Evolutionary conservation across 352 stramenopile genomes (phyloP).

Genomic region (Pythium vanterpoolii): DNA sequence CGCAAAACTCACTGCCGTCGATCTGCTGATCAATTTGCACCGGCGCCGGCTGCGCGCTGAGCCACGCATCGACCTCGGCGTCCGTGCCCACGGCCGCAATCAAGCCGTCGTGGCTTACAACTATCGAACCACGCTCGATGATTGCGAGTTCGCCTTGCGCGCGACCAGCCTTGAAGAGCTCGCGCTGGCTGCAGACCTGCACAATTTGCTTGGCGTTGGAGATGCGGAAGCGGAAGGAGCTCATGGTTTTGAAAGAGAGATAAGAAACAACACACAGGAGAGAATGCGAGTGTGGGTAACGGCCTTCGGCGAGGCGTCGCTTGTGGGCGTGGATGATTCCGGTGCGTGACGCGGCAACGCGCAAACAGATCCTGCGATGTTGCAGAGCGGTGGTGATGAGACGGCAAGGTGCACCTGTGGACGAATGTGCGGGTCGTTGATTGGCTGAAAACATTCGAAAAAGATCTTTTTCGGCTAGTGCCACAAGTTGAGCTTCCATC

Average conservation of each 20-base stretch:
- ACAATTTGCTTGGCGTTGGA: slow-evolving; percentile 64
- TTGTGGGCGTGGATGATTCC: slow-evolving; percentile 4
- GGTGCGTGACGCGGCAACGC: not conserved
- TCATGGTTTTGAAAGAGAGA: slow-evolving; percentile 36
- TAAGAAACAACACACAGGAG: not conserved
- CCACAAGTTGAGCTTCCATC: slow-evolving; percentile 20
- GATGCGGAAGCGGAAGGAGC: slow-evolving; percentile 68
- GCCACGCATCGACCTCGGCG: slow-evolving; percentile 53
- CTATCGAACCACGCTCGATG: slow-evolving; percentile 51
- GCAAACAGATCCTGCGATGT: not conserved
- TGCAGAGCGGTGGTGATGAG: slow-evolving; percentile 15
- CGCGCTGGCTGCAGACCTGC: slow-evolving; percentile 60
- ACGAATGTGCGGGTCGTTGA: slow-evolving; percentile 6
- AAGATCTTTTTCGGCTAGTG: slow-evolving; percentile 20
- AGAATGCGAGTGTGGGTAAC: not conserved
- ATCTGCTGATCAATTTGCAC: slow-evolving; percentile 72
- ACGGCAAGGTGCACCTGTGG: slow-evolving; percentile 13
- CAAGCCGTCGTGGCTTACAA: slow-evolving; percentile 48
- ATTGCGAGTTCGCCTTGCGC: slow-evolving; percentile 63
- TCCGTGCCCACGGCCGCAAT: slow-evolving; percentile 65
- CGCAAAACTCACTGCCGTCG: slow-evolving; percentile 59
- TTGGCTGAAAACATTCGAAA: slow-evolving; percentile 18
- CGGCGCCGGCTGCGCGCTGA: slow-evolving; percentile 46
- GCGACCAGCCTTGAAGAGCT: slow-evolving; percentile 60
- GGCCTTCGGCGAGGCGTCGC: not conserved